Base-by-base conservation (phyloP, 306 rosid species). In the Quercus gilva region DNA sequence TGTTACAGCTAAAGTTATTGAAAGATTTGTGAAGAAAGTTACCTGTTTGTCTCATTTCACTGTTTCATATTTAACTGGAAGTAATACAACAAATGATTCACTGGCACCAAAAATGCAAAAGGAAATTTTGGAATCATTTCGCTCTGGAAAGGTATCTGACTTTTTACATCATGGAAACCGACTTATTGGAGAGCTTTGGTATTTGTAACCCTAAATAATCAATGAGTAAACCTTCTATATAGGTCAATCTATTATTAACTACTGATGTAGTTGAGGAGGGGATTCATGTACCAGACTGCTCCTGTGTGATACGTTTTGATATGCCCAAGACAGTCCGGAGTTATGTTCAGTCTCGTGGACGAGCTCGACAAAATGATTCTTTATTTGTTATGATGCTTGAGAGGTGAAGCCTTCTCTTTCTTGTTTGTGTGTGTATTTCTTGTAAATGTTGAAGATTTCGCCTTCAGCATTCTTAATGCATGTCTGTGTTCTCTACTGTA, bases 211-310 rank as follows among this genome's bases (percentile, higher is more conserved):
- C 75, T 78, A 55, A 59, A 77, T 41, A 79, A 49, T 89, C 53
- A 68, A 35, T 76, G 82, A 78, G 67, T 23, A 74, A 82, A 56
- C 79, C 70, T 87, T 79, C 76, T 55, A 58, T 81, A 74, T 78
- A 95, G 99, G 88, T 91, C 89, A 95, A 95, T 88, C 81, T 95
- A 74, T 86, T 92, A 64, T 90, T 95, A 84, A 82, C 99, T 78
- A 95, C 99, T 59, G 98, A 91, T 74, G 97, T 95, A 75, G 90
- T 93, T 74, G 99, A 95, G 87, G 99, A 95, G 87, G 99, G 98
- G 82, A 92, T 92, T 80, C 92, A 95, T 74, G 94, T 95, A 76
- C 96, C 94, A 31, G 84, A 90, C 75, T 95, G 98, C 87, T 90
- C 98, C 59, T 90, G 85, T 83, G 99, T 92, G 74, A 83, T 95